These are phyloP conservation scores for Myxozyma vanderwaltii DNA, from an alignment of 805 yeast species.

Conservation along the genomic window DNA sequence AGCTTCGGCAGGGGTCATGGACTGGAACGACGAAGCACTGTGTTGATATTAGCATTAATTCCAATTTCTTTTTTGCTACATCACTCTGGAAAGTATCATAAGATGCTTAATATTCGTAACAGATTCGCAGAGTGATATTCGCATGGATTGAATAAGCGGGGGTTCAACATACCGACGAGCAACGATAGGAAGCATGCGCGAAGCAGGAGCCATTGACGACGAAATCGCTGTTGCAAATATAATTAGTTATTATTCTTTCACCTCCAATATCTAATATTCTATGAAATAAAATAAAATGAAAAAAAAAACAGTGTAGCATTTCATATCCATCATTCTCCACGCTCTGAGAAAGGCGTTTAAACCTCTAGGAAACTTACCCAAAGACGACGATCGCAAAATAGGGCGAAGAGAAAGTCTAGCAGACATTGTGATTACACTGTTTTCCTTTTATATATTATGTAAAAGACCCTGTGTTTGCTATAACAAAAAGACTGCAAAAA, in stretches of 20 bases:
- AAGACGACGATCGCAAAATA: conserved; percentile 10
- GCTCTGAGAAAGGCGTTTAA: neutral
- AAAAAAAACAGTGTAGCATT: neutral
- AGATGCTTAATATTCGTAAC: no score
- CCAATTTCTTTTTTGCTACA: no score
- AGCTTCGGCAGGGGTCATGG: conserved; percentile 63
- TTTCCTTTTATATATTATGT: no score
- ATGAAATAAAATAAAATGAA: neutral
- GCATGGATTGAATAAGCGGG: neutral
- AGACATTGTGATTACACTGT: no score
- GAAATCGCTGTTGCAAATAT: neutral
- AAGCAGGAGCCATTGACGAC: conserved; percentile 8
- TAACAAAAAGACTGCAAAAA: no score
- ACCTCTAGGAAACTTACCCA: conserved; percentile 7
- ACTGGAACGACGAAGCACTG: conserved; percentile 45
- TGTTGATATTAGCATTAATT: neutral
- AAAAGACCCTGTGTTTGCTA: no score
- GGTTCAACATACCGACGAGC: conserved; percentile 12
- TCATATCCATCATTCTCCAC: neutral
- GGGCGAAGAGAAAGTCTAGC: conserved; percentile 15
- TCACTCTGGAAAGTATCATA: no score
- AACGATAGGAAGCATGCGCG: conserved; percentile 14
- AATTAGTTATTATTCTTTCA: neutral
- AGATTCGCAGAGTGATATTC: no score
- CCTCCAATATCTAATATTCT: neutral